Evolutionary conservation across 495 filamentous ascomycete species (phyloP), one percentile per base, ranked within the genome.

Genomic region (Trichoderma erinaceum): DNA sequence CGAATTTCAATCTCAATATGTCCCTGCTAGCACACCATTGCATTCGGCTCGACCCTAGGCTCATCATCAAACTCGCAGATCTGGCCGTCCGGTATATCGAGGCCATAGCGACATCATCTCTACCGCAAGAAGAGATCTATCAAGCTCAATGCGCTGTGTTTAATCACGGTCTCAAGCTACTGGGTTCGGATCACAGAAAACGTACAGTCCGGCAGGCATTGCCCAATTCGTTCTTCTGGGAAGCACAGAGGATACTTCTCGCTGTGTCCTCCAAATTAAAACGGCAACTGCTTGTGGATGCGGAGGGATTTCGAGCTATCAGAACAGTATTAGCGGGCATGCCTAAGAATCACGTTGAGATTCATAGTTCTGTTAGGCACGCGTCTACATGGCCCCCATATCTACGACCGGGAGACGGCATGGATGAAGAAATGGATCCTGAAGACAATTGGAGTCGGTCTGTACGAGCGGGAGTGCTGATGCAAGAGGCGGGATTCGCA

Each of bases 331-430:
- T 83, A 65, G 44, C 77, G 16, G 77, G 71, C 5, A 66, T 83
- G 63, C 69, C 68, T 16, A 83, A 80, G 63, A 77, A 72, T 18
- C 58, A 69, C 35, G 67, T 67, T 4, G 81, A 83, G 73, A 75
- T 66, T 23, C 74, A 66, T 12, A 75, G 76, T 27, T 76, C 76
- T 8, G 56, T 74, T 23, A 78, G 81, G 52, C 72, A 75, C 44
- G 70, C 74, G 6, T 75, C 75, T 35, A 80, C 80, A 0, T 83
- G 80, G 81, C 81, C 81, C 8, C 80, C 81, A 8, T 81, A 79
- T 67, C 75, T 77, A 29, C 72, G 75, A 70, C 72, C 75, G 18
- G 75, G 78, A 35, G 80, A 83, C 61, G 81, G 80, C 1, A 73
- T 78, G 0, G 81, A 83, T 69, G 78, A 79, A 66, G 77, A 72